Conservation (phyloP, 1,284 basidiomycete genomes). For the Salmacisia buchloeana region DNA sequence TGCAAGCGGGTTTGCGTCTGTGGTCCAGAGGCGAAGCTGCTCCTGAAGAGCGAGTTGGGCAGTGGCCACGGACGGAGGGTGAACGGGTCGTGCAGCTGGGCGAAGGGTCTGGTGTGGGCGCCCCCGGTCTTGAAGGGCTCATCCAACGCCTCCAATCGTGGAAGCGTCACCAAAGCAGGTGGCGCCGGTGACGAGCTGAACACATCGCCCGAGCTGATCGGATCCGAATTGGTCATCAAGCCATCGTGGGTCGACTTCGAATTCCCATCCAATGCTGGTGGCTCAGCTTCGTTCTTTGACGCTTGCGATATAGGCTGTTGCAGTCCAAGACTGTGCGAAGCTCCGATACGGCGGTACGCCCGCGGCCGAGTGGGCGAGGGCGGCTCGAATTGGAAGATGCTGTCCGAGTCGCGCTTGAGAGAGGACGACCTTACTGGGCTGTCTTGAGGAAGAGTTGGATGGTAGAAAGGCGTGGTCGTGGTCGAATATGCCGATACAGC, state of each 20-base stretch:
- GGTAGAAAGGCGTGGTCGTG: too few relatives aligned
- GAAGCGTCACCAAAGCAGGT: neutral
- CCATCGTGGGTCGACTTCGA: too few relatives aligned
- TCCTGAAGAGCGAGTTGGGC: too few relatives aligned
- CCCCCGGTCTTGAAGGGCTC: too few relatives aligned
- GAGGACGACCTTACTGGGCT: neutral
- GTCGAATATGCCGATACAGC: too few relatives aligned
- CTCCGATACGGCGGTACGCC: neutral
- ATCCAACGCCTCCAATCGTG: neutral
- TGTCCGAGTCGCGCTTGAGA: neutral
- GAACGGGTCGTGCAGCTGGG: too few relatives aligned
- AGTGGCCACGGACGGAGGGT: too few relatives aligned
- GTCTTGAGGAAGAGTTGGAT: too few relatives aligned
- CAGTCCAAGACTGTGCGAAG: neutral
- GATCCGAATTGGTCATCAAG: too few relatives aligned
- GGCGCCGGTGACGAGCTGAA: neutral
- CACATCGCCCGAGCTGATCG: neutral
- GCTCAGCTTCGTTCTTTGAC: neutral
- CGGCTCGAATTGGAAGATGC: neutral
- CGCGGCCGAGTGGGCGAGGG: neutral
- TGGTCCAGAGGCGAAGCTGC: neutral
- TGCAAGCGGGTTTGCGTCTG: neutral
- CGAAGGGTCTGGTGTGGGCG: too few relatives aligned
- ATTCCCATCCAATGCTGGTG: too few relatives aligned
- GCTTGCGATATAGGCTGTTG: neutral